Evolutionary conservation across 1,139 yeast species (phyloP), one percentile per base, ranked within the genome.

Genomic region (Candida glucosophila): DNA sequence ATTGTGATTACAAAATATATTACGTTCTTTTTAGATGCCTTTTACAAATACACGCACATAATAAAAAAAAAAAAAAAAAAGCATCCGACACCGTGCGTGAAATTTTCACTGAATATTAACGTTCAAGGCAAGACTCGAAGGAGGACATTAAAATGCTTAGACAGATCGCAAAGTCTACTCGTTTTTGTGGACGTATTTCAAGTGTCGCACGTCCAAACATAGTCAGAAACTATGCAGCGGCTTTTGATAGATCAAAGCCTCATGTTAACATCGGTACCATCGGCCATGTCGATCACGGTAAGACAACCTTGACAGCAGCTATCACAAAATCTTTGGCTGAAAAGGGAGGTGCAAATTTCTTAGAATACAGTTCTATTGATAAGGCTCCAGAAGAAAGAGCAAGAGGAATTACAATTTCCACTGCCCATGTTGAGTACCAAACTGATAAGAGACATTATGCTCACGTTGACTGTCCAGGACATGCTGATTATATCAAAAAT

Each of bases 351-450:
- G 97, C 97, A 37, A 67, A 64, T 47, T 90, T 88, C 72, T 72
- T 86, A 66, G 97, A 90, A 58, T 90, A 90, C 56, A 71, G 85
- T 31, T 62, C 96, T 36, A 90, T 90, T 50, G 98, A 90, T 64
- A 83, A 85, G 65, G 98, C 98, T 28, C 98, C 98, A 40, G 98
- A 90, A 68, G 98, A 90, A 72, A 80, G 95, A 67, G 97, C 95
- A 31, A 86, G 98, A 73, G 98, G 98, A 76, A 90, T 90, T 59
- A 90, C 98, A 40, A 90, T 90, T 52, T 85, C 96, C 30, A 79
- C 96, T 46, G 96, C 96, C 29, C 96, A 88, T 52, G 95, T 86
- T 47, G 96, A 86, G 65, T 86, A 86, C 61, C 88, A 82, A 58
- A 86, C 96, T 34, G 86, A 67, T 17, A 80, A 78, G 55, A 81